Evolutionary conservation across 345 rosid genomes (phyloP).

Genomic region (Raphanus raphanistrum): DNA sequence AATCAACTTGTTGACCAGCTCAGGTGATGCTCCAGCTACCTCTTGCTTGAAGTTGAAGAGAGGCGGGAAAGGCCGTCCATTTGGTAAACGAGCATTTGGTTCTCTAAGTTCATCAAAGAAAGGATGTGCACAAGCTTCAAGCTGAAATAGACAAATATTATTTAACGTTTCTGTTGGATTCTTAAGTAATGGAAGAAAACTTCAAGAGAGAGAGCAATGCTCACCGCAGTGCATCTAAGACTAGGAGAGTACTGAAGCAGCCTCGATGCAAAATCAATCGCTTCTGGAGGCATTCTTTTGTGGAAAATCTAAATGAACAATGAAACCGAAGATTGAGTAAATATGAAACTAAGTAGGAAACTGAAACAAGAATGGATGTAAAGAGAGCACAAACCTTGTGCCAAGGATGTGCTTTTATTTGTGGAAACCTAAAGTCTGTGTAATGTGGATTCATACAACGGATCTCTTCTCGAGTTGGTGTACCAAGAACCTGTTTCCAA

Average conservation of each 20-base stretch:
- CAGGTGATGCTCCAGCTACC: conserved; percentile 70
- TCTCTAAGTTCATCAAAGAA: conserved; percentile 69
- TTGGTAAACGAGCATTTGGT: conserved; percentile 57
- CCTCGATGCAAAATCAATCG: conserved; percentile 80
- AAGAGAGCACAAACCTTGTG: too few species aligned
- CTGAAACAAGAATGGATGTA: too few species aligned
- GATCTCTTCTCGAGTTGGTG: conserved; percentile 93
- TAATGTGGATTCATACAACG: conserved; percentile 95
- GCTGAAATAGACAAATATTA: conserved; percentile 37
- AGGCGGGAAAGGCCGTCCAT: conserved; percentile 58
- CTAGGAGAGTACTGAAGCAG: conserved; percentile 87
- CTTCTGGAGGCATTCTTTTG: conserved; percentile 86
- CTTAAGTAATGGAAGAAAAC: neutral
- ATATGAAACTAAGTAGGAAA: too few species aligned
- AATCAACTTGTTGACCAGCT: conserved; percentile 74
- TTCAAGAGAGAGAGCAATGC: conserved; percentile 17
- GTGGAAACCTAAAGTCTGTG: conserved; percentile 78
- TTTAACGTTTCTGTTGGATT: conserved; percentile 1
- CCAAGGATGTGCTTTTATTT: conserved; percentile 92
- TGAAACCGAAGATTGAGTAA: too few species aligned
- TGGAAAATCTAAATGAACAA: conserved; percentile 39
- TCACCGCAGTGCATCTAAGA: conserved; percentile 81
- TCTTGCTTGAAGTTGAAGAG: conserved; percentile 73
- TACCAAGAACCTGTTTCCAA: conserved; percentile 71
- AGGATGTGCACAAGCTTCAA: conserved; percentile 69